Conservation (phyloP, 108 stramenopile species). For the Cyclotella atomus region DNA sequence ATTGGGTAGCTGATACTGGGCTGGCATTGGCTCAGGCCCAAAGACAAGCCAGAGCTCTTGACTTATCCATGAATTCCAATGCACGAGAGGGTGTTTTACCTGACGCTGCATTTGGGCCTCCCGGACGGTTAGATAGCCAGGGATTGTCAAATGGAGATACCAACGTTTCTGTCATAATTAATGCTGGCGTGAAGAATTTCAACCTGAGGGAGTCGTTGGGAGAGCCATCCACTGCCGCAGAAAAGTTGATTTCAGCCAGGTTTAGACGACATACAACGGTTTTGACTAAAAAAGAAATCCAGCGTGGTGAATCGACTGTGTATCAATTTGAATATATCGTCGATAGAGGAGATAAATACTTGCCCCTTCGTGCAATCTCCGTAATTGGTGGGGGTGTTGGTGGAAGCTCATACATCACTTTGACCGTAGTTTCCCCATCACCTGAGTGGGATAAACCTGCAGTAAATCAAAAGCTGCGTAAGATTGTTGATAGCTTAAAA, state of each 20-base stretch:
- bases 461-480: slow-evolving; percentile 47
- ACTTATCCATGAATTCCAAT: slow-evolving; percentile 57
- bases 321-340: slow-evolving; percentile 81
- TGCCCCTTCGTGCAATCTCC: slow-evolving; percentile 68
- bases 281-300: slow-evolving; percentile 52
- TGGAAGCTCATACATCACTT: slow-evolving; percentile 50
- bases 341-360: slow-evolving; percentile 61
- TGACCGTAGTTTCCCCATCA: slow-evolving; percentile 73
- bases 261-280: slow-evolving; percentile 68
- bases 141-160: slow-evolving; percentile 73
- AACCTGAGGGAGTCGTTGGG: slow-evolving; percentile 59
- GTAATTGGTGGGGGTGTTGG: slow-evolving; percentile 53
- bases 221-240: slow-evolving; percentile 60
- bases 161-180: slow-evolving; percentile 73
- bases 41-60: slow-evolving; percentile 52
- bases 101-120: slow-evolving; percentile 77
- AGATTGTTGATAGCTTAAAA: slow-evolving; percentile 73
- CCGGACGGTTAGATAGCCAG: slow-evolving; percentile 54
- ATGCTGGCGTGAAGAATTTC: slow-evolving; percentile 51
- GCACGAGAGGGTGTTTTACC: slow-evolving; percentile 25
- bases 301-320: slow-evolving; percentile 20
- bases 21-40: slow-evolving; percentile 77
- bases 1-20: slow-evolving; percentile 85
- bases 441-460: slow-evolving; percentile 44
- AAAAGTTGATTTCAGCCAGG: slow-evolving; percentile 50